Evolutionary conservation across 176 grass and related monocot genomes (phyloP).

Genomic region (Bromus sterilis): DNA sequence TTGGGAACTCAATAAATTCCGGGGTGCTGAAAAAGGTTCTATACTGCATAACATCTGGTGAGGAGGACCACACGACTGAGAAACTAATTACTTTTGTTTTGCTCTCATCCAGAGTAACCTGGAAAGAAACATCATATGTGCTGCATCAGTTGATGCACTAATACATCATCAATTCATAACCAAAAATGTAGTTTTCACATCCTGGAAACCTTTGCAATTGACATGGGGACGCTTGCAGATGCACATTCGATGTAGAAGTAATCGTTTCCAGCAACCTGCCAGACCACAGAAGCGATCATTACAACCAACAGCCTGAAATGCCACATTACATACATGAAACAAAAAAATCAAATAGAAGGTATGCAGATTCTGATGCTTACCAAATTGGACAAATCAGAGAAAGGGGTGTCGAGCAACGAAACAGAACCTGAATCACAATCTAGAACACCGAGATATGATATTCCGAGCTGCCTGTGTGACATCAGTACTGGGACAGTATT

Average conservation of each 20-base stretch:
- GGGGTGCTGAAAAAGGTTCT: constrained; percentile 62
- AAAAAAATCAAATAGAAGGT: background rate
- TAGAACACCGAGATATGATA: constrained; percentile 78
- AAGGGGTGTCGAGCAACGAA: constrained; percentile 72
- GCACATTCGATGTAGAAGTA: constrained; percentile 88
- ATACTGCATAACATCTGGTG: constrained; percentile 43
- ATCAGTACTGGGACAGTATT: constrained; percentile 3
- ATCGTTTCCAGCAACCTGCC: constrained; percentile 39
- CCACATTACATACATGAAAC: background rate
- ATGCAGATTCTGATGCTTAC: constrained; percentile 33
- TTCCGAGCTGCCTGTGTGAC: constrained; percentile 60
- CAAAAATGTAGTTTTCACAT: background rate
- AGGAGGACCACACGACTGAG: constrained; percentile 87
- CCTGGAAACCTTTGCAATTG: constrained; percentile 72
- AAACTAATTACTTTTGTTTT: constrained; percentile 46
- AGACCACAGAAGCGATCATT: constrained; percentile 11
- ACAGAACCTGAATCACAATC: constrained; percentile 56
- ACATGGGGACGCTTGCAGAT: constrained; percentile 57
- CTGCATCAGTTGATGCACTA: background rate
- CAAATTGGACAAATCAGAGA: constrained; percentile 69
- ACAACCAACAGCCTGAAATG: background rate
- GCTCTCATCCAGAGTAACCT: constrained; percentile 70
- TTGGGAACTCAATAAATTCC: constrained; percentile 80
- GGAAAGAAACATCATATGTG: background rate
- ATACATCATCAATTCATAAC: background rate